phyloP scores from a whole-genome alignment of 208 protist genomes.

The Tritrichomonas musculus region DNA sequence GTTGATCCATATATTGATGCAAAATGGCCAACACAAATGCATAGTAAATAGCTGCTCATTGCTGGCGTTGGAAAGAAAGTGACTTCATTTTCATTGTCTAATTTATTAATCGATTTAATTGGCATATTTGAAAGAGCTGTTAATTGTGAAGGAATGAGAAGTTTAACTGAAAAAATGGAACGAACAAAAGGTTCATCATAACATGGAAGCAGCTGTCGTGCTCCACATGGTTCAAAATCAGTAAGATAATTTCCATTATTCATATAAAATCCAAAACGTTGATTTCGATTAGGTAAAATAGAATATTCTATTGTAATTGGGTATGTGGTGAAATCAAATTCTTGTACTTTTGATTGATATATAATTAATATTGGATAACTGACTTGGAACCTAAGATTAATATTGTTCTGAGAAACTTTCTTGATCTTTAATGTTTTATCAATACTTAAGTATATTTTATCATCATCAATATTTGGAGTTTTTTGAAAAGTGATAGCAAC shows the following conservation, averaged over 20 bases:
- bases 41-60: constrained; percentile 18
- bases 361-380: too few species aligned
- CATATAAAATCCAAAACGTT: neutral
- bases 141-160: neutral
- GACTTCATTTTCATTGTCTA: neutral
- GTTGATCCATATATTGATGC: neutral
- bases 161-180: neutral
- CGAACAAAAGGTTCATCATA: constrained; percentile 41
- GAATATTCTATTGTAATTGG: neutral
- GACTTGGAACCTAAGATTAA: neutral
- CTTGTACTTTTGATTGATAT: neutral
- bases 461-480: too few species aligned
- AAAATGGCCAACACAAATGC: neutral
- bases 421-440: neutral
- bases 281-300: neutral
- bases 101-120: neutral
- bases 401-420: neutral
- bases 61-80: neutral
- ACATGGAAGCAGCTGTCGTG: constrained; percentile 43
- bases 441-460: neutral
- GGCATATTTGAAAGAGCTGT: neutral
- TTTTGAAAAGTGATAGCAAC: neutral
- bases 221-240: constrained; percentile 41
- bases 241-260: neutral
- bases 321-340: neutral